Base-by-base conservation (phyloP, 2,329 filamentous ascomycete genomes). In the Periconia digitata region DNA sequence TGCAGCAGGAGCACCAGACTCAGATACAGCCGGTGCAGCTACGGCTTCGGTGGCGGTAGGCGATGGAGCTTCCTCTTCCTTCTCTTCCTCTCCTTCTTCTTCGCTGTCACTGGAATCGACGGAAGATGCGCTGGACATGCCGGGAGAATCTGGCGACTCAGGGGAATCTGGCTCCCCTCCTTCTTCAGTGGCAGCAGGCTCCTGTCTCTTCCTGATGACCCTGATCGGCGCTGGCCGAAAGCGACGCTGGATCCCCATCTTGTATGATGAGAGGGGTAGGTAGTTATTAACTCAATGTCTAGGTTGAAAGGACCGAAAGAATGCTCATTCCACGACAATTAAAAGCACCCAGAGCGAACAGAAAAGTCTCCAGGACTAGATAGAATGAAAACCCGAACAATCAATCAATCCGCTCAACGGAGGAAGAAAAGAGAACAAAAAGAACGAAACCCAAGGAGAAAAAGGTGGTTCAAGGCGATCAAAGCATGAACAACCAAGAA, bases 351-450 rank as follows among this genome's bases (percentile, higher is more conserved):
- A 45, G 40, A 17, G 10, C 22, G 42, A 52, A 49, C 43, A 50
- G 51, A 47, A 21, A 41, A 45, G 64, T 65, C 64, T 23, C 60
- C 61, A 61, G 63, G 65, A 67, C 61, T 44, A 56, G 47, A 61
- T 32, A 15, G 8, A 60, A 47, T 21, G 43, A 59, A 50, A 27
- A 54, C 50, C 51, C 45, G 47, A 32, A n/a, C n/a, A n/a, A n/a
- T n/a, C n/a, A n/a, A n/a, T n/a, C n/a, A n/a, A 59, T 56, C 63
- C 65, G 64, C 44, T 69, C 65, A 66, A 67, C 63, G 62, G 66
- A 62, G 43, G 21, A 37, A 41, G 46, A 20, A n/a, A n/a, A 32
- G 18, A 21, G n/a, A 37, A 44, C 17, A 3, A 20, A 39, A 39
- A 39, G 17, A 40, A 43, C 24, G 44, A 23, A 24, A 49, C 12